Base-by-base conservation (phyloP, 2,329 filamentous ascomycete genomes). In the Chaetomiaceae sp. region DNA sequence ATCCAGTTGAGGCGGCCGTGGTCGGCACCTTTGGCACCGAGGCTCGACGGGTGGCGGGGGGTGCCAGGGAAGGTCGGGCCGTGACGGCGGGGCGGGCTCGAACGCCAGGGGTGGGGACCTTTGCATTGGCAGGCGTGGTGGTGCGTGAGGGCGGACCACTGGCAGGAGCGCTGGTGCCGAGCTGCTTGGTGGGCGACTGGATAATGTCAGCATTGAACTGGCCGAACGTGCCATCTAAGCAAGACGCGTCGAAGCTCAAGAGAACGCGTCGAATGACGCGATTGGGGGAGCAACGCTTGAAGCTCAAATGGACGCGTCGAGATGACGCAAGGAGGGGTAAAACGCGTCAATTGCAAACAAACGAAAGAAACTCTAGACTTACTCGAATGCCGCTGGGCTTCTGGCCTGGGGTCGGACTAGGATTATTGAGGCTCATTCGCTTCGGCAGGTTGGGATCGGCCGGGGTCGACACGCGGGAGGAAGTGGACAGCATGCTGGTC, bases 141-240 rank as follows among this genome's bases (percentile, higher is more conserved):
- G 83, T 88, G 62, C 85, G 76, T 37, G 86, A 85, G 1, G 77
- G 80, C 2, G 77, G 73, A 5, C 77, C 69, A 61, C 80, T 84
- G 1, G 84, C 80, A 6, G 72, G 66, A 3, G 72, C 71, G 1
- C 83, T 75, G 27, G 27, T 12, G 34, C 69, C 76, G 42, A 88
- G 68, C 62, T 88, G 86, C 66, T 94, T 94, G 3, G 86, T 89
- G 1, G 89, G 89, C 1, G 88, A 91, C 64, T 89, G 91, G 0
- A 82, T 85, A 2, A 89, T 88, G 38, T 39, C 17, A 29, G 22
- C n/a, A 29, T 11, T n/a, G 38, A 14, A 25, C 27, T 42, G 19
- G n/a, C 27, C n/a, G 3, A 14, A 27, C 2, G 20, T 17, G 31
- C 12, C 31, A 34, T n/a, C n/a, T n/a, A n/a, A n/a, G n/a, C n/a